Evolutionary conservation across 2,329 filamentous ascomycete genomes (phyloP).

Genomic region (Fusarium poae): DNA sequence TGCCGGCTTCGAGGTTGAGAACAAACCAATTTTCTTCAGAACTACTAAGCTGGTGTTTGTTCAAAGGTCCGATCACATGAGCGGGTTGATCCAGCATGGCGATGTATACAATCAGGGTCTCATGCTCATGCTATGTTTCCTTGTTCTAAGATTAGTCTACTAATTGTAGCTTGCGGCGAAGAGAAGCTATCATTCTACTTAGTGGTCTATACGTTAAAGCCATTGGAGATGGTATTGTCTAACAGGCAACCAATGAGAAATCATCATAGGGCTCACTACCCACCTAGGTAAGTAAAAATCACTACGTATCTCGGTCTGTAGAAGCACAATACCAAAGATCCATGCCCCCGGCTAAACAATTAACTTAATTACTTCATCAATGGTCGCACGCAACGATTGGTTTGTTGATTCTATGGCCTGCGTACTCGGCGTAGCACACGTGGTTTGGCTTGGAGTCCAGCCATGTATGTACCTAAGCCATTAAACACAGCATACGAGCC

Average conservation of each 20-base stretch:
- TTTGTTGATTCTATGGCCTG: background rate
- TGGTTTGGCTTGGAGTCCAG: background rate
- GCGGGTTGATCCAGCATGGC: background rate
- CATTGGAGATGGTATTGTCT: background rate
- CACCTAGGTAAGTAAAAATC: background rate
- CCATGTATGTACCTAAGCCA: background rate
- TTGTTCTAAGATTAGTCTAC: background rate
- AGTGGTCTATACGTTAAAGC: background rate
- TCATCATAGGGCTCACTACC: background rate
- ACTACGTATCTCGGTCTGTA: background rate
- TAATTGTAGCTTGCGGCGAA: background rate
- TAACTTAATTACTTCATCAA: background rate
- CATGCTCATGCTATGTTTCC: background rate
- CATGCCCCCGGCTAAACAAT: background rate
- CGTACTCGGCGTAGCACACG: background rate
- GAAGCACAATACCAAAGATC: background rate
- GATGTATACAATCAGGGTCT: background rate
- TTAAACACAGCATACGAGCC: background rate
- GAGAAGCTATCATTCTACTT: constrained; percentile 8
- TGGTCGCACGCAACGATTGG: background rate
- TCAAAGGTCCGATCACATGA: constrained; percentile 22
- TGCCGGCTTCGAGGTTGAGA: background rate
- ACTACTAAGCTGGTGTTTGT: constrained; percentile 1
- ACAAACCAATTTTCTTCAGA: background rate
- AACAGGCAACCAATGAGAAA: constrained; percentile 4